A percentile compares a stretch with the other conserved stretches of the same genome.
These are phyloP conservation scores for Otatea glauca DNA, from an alignment of 176 grass and related monocot genomes.

Conservation along the genomic window DNA sequence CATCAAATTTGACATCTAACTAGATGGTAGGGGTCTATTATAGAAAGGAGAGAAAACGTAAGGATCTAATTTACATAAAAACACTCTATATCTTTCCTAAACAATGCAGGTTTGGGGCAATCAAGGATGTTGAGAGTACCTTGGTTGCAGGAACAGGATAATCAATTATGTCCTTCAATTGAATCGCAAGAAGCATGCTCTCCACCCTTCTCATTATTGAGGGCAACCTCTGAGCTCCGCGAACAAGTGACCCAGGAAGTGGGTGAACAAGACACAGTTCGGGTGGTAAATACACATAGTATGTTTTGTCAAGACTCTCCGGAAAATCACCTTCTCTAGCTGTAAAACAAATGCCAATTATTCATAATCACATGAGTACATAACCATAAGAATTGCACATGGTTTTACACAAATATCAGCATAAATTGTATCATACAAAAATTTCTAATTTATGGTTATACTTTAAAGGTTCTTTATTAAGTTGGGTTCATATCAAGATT, in stretches of 20 bases:
- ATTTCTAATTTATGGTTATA: neutral
- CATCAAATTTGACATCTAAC: slow-evolving; percentile 27
- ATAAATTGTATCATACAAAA: slow-evolving; percentile 32
- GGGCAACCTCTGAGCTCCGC: slow-evolving; percentile 92
- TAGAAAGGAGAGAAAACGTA: slow-evolving; percentile 13
- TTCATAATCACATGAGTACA: slow-evolving; percentile 9
- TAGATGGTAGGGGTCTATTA: slow-evolving; percentile 15
- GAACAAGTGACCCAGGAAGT: slow-evolving; percentile 83
- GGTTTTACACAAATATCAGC: slow-evolving; percentile 7
- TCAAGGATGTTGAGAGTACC: slow-evolving; percentile 54
- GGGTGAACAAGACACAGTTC: slow-evolving; percentile 95
- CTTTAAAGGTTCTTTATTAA: slow-evolving; percentile 22
- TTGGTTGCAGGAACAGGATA: slow-evolving; percentile 82
- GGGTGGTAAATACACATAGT: slow-evolving; percentile 96
- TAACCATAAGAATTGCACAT: slow-evolving; percentile 4
- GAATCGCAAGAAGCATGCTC: slow-evolving; percentile 98
- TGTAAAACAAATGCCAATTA: slow-evolving; percentile 41
- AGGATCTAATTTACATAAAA: neutral
- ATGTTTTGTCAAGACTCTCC: slow-evolving; percentile 95
- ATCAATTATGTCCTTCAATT: slow-evolving; percentile 89
- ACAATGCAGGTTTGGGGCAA: neutral
- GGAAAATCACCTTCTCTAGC: slow-evolving; percentile 71
- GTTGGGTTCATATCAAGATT: slow-evolving; percentile 16
- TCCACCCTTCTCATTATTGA: slow-evolving; percentile 99
- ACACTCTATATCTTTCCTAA: neutral